phyloP scores from a whole-genome alignment of 2,329 filamentous ascomycete genomes.

The Exophiala sp. region DNA sequence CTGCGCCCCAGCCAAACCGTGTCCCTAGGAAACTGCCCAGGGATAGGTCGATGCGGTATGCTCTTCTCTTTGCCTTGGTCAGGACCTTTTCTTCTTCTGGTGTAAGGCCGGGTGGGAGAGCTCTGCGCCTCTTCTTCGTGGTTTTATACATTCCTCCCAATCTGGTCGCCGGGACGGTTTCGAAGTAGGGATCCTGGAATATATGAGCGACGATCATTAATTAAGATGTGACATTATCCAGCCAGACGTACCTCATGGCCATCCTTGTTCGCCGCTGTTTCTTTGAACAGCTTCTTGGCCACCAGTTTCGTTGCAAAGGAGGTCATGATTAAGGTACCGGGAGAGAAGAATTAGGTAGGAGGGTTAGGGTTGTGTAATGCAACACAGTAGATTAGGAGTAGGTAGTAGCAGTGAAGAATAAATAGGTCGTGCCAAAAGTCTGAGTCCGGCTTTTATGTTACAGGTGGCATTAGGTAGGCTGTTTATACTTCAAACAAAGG shows the following conservation, averaged over 20 bases:
- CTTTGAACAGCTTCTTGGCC: conserved; percentile 53
- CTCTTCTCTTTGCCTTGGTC: conserved; percentile 75
- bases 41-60: conserved; percentile 78
- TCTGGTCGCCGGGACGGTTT: conserved; percentile 68
- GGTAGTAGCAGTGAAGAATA: not conserved
- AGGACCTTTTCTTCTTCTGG: conserved; percentile 74
- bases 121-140: conserved; percentile 77
- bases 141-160: conserved; percentile 50
- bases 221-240: not conserved
- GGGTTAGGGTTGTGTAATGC: not conserved
- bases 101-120: conserved; percentile 74
- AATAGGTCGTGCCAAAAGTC: conserved; percentile 3
- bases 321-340: conserved; percentile 44
- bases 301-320: conserved; percentile 50
- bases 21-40: conserved; percentile 77
- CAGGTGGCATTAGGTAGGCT: not conserved
- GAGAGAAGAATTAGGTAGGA: not conserved
- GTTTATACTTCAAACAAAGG: conserved; percentile 17
- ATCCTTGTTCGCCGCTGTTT: conserved; percentile 53
- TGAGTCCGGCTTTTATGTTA: conserved; percentile 16
- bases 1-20: conserved; percentile 79
- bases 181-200: conserved; percentile 79
- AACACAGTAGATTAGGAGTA: conserved; percentile 1
- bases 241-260: conserved; percentile 49
- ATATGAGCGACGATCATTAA: conserved; percentile 3